Base-by-base conservation (phyloP, 139 green algal genomes). In the Pleodorina starrii region DNA sequence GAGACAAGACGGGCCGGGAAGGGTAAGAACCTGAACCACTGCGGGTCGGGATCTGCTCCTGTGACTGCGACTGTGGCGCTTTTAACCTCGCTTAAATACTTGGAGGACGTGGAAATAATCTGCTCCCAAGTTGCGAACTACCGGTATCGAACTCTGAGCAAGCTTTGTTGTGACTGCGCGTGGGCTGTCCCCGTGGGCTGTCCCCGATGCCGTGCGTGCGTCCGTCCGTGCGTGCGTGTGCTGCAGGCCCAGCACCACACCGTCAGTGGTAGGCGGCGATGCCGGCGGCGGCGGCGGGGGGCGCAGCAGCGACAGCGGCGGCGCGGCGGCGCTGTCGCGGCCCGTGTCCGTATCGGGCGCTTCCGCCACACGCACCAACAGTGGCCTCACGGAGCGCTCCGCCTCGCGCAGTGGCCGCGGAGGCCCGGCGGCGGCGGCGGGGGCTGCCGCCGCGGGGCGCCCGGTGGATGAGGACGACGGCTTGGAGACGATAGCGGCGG, bases 381-480 rank as follows among this genome's bases (percentile, higher is more conserved):
- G 74, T 44, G 43, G 46, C 46, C 14, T 11, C 14, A 9, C 43
- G 23, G 74, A 48, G 43, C 74, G 3, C 29, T 32, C 44, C 35
- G 74, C 10, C 14, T 50, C 27, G 11, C 42, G 44, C 27, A 29
- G 9, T 25, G 14, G 32, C n/a, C 16, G 76, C 1, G 38, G n/a
- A 0, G 50, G 7, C 7, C 5, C 50, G 12, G 48, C 40, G 76
- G 27, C 43, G 43, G 46, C 46, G 29, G 12, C 48, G 48, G 48
- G 17, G 19, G 48, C 23, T 0, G 44, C 5, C 29, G 29, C 10
- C 12, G 29, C 32, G 17, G 76, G 43, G 10, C 40, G 27, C 4
- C 36, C 7, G 78, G 17, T 40, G n/a, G 63, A 25, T 0, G 79
- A 75, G 16, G 81, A 87, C n/a, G 81, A 87, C 44, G 81, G 81